phyloP scores from a whole-genome alignment of 352 stramenopile genomes.

The Phytophthora constricta region DNA sequence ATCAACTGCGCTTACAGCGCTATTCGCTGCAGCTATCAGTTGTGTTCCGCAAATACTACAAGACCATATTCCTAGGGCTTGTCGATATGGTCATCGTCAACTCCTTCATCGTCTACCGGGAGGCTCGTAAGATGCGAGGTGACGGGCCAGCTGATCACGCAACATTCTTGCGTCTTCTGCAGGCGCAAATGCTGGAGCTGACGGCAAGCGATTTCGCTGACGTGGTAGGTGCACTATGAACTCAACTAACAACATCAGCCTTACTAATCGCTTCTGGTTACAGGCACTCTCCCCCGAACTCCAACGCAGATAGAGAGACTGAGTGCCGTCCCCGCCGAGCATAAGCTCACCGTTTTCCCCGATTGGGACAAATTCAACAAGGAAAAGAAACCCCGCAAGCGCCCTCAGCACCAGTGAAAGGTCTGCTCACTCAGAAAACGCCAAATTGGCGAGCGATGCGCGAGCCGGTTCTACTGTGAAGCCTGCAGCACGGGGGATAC shows the following conservation, averaged over 20 bases:
- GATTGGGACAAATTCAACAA: background rate
- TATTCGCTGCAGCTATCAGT: constrained; percentile 27
- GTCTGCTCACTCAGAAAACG: background rate
- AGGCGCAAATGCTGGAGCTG: constrained; percentile 21
- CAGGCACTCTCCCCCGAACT: background rate
- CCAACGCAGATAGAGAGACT: background rate
- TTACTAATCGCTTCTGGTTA: background rate
- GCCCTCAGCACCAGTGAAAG: constrained; percentile 1
- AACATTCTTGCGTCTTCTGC: constrained; percentile 12
- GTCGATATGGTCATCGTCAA: constrained; percentile 33
- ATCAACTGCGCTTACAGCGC: constrained; percentile 20
- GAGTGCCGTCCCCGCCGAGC: background rate
- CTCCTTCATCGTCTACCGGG: constrained; percentile 18
- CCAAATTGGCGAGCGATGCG: background rate
- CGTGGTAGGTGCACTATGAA: background rate
- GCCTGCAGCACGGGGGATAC: background rate
- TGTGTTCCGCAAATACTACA: constrained; percentile 32
- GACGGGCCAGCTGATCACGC: constrained; percentile 11
- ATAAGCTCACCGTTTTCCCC: background rate
- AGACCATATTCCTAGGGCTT: constrained; percentile 32
- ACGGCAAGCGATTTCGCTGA: background rate
- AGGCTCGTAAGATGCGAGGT: background rate
- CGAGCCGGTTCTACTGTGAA: background rate
- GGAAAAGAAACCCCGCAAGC: background rate
- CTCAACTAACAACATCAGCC: background rate